These are phyloP conservation scores for Helicocarpus griseus DNA, from an alignment of 2,329 filamentous ascomycete genomes.

Conservation along the genomic window DNA sequence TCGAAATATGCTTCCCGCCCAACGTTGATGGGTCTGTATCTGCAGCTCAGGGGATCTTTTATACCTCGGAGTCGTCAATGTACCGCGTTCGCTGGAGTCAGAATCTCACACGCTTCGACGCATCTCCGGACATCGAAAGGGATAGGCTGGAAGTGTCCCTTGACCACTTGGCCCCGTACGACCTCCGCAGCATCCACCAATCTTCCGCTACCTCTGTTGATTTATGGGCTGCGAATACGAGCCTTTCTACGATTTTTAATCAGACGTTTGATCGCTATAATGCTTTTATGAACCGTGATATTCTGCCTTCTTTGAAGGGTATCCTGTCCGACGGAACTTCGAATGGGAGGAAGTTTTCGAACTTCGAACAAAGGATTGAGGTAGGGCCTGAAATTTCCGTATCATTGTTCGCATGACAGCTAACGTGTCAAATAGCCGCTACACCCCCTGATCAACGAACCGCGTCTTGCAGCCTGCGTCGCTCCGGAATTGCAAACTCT, in stretches of 20 bases:
- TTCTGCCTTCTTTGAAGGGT: neutral
- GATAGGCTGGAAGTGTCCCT: constrained; percentile 22
- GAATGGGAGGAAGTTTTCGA: constrained; percentile 3
- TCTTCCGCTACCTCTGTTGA: constrained; percentile 18
- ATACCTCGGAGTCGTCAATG: constrained; percentile 29
- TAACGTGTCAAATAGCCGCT: constrained; percentile 22
- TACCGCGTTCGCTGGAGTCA: constrained; percentile 31
- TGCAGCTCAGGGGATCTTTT: constrained; percentile 20
- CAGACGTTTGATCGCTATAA: constrained; percentile 22
- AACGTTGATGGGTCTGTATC: constrained; percentile 20
- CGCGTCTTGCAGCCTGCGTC: constrained; percentile 21
- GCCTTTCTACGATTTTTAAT: constrained; percentile 5
- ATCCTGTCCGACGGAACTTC: neutral
- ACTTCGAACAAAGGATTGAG: constrained; percentile 6
- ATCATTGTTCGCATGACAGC: neutral
- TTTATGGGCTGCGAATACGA: constrained; percentile 3
- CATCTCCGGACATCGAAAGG: constrained; percentile 11
- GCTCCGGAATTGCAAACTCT: constrained; percentile 15
- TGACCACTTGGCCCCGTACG: constrained; percentile 28
- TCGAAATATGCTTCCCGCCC: constrained; percentile 70
- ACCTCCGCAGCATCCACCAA: constrained; percentile 24
- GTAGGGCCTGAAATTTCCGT: constrained; percentile 5
- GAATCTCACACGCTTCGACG: constrained; percentile 13
- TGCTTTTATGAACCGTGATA: constrained; percentile 12
- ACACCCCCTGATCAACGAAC: constrained; percentile 33